phyloP scores from a whole-genome alignment of 805 yeast species.

The Myxozyma monticola region DNA sequence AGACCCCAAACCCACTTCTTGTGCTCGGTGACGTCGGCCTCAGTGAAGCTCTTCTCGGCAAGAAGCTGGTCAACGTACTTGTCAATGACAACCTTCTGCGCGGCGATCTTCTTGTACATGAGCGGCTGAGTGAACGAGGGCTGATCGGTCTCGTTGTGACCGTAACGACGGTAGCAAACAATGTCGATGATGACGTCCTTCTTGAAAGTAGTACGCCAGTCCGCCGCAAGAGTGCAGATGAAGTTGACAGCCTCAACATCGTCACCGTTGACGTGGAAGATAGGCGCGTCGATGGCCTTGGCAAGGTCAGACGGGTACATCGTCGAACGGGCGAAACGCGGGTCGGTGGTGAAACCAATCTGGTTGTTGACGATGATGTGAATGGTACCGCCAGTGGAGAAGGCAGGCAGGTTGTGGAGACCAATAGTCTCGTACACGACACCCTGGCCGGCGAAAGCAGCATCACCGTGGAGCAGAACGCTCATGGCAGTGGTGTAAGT shows the following conservation, averaged over 20 bases:
- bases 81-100: conserved; percentile 86
- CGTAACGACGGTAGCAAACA: conserved; percentile 97
- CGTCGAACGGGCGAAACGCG: conserved; percentile 95
- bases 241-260: conserved; percentile 92
- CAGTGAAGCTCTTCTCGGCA: conserved; percentile 83
- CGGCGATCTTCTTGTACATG: conserved; percentile 89
- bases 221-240: conserved; percentile 94
- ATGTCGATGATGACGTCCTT: conserved; percentile 94
- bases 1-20: conserved; percentile 96
- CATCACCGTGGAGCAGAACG: conserved; percentile 96
- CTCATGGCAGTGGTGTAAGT: conserved; percentile 84
- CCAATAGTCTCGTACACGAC: conserved; percentile 99
- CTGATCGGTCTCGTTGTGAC: conserved; percentile 99
- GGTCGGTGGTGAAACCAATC: conserved; percentile 99
- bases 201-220: conserved; percentile 97
- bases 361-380: conserved; percentile 97
- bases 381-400: conserved; percentile 97
- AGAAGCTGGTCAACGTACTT: conserved; percentile 77
- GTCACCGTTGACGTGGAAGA: conserved; percentile 98
- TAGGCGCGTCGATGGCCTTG: conserved; percentile 94
- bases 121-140: conserved; percentile 98
- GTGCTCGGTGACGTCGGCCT: conserved; percentile 90
- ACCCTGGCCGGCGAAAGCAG: conserved; percentile 99
- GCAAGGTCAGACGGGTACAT: conserved; percentile 98
- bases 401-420: conserved; percentile 86